Percentiles rank a stretch among this genome's conserved stretches.
phyloP scores from a whole-genome alignment of 257 asterid genomes.

The Paraleonurus japonicus region DNA sequence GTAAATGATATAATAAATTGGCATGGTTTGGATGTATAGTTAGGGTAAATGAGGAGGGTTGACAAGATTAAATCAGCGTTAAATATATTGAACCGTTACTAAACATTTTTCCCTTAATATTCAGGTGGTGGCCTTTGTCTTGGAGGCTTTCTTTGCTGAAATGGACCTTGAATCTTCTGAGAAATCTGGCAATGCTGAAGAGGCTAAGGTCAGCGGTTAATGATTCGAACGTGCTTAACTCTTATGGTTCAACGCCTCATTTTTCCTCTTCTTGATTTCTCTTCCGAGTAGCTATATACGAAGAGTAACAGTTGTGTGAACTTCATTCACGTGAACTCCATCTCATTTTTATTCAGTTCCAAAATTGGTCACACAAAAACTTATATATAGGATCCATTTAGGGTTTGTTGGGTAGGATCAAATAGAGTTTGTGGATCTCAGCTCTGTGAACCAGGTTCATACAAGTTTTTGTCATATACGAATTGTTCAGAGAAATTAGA shows the following conservation, averaged over 20 bases:
- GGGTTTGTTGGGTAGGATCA: too few relatives aligned
- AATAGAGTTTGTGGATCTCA: too few relatives aligned
- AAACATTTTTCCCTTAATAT: slow-evolving; percentile 9
- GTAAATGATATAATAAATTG: neutral
- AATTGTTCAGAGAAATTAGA: neutral
- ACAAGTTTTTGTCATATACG: too few relatives aligned
- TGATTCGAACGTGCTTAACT: neutral
- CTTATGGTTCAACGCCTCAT: neutral
- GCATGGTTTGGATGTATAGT: neutral
- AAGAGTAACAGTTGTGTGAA: too few relatives aligned
- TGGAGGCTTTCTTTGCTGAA: slow-evolving; percentile 99
- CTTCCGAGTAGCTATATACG: too few relatives aligned
- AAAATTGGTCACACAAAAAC: too few relatives aligned
- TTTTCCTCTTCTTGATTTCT: slow-evolving; percentile 3
- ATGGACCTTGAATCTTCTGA: slow-evolving; percentile 75
- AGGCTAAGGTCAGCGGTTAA: slow-evolving; percentile 47
- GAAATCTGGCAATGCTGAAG: slow-evolving; percentile 33
- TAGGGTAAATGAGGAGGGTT: neutral
- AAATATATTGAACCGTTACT: neutral
- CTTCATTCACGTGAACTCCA: too few relatives aligned
- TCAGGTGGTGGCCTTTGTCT: slow-evolving; percentile 95
- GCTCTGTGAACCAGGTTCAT: too few relatives aligned
- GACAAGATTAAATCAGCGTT: neutral
- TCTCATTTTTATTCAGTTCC: too few relatives aligned
- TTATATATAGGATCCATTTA: too few relatives aligned